Conservation (phyloP, 2,329 filamentous ascomycete species). For the Orbilia blumenaviensis region DNA sequence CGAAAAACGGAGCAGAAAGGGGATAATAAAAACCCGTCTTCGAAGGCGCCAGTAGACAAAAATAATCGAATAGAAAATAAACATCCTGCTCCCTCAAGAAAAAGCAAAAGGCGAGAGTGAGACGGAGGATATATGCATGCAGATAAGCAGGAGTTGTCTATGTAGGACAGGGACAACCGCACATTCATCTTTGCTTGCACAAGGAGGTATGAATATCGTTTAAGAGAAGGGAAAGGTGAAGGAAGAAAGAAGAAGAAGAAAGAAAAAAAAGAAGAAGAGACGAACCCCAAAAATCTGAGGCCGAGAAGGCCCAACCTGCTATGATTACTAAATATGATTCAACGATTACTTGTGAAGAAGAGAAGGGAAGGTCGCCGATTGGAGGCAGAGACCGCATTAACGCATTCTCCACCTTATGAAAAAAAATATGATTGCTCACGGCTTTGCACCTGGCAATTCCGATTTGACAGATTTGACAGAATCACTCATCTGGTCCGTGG, state of each 20-base stretch:
- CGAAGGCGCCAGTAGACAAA: background rate
- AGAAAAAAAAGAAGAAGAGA: background rate
- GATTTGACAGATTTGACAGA: slow-evolving; percentile 49
- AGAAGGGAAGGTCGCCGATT: background rate
- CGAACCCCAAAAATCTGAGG: background rate
- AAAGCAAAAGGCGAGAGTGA: background rate
- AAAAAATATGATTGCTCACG: background rate
- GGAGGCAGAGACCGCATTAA: background rate
- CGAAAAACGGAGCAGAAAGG: too few relatives aligned
- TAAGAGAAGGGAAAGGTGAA: background rate
- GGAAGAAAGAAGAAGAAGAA: background rate
- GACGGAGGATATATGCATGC: background rate
- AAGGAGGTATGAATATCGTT: background rate
- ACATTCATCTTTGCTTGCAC: background rate
- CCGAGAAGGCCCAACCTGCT: background rate
- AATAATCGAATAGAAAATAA: too few relatives aligned
- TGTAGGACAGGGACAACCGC: background rate
- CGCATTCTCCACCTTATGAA: background rate
- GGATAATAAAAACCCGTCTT: slow-evolving; percentile 1
- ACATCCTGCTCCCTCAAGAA: too few relatives aligned
- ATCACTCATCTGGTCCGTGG: slow-evolving; percentile 50
- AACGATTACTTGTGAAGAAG: background rate
- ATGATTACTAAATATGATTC: background rate
- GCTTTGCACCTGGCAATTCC: slow-evolving; percentile 48
- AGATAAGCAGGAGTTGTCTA: slow-evolving; percentile 2